Conservation (phyloP, 352 stramenopile species). For the Pythium sukuiense region DNA sequence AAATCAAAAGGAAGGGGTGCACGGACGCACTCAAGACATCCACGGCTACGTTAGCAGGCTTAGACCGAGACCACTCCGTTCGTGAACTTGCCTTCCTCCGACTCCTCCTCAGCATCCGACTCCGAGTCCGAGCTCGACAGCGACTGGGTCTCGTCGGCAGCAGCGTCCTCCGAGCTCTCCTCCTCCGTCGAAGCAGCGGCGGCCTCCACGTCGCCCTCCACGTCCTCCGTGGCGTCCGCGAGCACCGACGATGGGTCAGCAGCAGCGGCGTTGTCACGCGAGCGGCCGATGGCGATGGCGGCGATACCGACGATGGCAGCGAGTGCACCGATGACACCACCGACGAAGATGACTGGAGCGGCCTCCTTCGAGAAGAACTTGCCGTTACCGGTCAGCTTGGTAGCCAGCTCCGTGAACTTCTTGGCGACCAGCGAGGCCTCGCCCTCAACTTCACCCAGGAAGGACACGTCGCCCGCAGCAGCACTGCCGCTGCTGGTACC, state of each 20-base stretch:
- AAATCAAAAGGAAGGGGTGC: constrained; percentile 19
- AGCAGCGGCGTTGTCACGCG: constrained; percentile 26
- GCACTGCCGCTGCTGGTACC: neutral
- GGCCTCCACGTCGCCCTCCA: constrained; percentile 72
- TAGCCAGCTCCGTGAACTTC: constrained; percentile 54
- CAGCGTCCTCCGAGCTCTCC: constrained; percentile 30
- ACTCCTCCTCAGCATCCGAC: constrained; percentile 39
- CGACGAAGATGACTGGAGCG: constrained; percentile 59
- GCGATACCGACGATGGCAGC: constrained; percentile 65
- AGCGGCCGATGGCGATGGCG: constrained; percentile 45
- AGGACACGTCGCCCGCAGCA: neutral
- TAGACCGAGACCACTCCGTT: constrained; percentile 45
- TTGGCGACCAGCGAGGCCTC: constrained; percentile 29
- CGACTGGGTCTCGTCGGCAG: constrained; percentile 39
- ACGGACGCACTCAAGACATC: constrained; percentile 35
- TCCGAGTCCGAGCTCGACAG: constrained; percentile 58
- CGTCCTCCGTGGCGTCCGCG: constrained; percentile 39
- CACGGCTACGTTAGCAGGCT: constrained; percentile 23
- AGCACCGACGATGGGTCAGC: constrained; percentile 42
- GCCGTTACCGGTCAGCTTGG: constrained; percentile 49
- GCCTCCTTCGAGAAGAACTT: constrained; percentile 41
- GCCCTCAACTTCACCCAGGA: constrained; percentile 17
- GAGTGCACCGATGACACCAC: constrained; percentile 62
- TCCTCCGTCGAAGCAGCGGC: constrained; percentile 24
- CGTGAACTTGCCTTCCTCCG: constrained; percentile 57